Percentiles rank a stretch among this genome's conserved stretches.
phyloP scores from a whole-genome alignment of 2,329 filamentous ascomycete species.

The Hypocreales sp. region DNA sequence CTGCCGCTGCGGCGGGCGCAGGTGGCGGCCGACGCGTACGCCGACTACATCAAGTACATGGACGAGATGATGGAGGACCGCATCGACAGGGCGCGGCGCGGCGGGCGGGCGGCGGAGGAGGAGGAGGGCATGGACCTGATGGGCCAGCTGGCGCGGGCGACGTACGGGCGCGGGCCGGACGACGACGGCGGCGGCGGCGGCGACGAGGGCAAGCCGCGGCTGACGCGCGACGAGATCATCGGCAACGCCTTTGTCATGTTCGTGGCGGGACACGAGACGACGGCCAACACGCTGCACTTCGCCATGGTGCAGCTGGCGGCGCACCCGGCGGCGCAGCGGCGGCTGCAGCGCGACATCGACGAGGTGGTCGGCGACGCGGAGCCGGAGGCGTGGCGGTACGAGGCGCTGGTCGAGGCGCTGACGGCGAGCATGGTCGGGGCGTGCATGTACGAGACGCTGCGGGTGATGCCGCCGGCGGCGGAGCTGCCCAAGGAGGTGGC shows the following conservation, averaged over 20 bases:
- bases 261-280: constrained; percentile 69
- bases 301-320: constrained; percentile 52
- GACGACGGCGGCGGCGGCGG: constrained; percentile 19
- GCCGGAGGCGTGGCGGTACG: constrained; percentile 54
- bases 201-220: constrained; percentile 11
- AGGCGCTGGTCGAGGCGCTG: constrained; percentile 47
- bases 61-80: constrained; percentile 51
- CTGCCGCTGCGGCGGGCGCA: constrained; percentile 36
- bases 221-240: constrained; percentile 51
- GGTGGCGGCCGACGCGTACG: constrained; percentile 35
- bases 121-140: constrained; percentile 36
- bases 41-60: constrained; percentile 56
- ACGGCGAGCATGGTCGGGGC: constrained; percentile 58
- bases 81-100: constrained; percentile 21
- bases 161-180: too few relatives aligned
- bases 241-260: constrained; percentile 57
- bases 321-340: constrained; percentile 45
- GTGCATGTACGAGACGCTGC: constrained; percentile 62
- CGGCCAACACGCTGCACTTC: constrained; percentile 62
- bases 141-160: constrained; percentile 22
- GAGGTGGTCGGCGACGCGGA: constrained; percentile 42
- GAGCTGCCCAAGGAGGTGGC: constrained; percentile 54
- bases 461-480: constrained; percentile 55
- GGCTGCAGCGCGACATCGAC: constrained; percentile 55
- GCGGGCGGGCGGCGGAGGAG: constrained; percentile 23